Base-by-base conservation (phyloP, 306 rosid species). In the Mimosa pudica region DNA sequence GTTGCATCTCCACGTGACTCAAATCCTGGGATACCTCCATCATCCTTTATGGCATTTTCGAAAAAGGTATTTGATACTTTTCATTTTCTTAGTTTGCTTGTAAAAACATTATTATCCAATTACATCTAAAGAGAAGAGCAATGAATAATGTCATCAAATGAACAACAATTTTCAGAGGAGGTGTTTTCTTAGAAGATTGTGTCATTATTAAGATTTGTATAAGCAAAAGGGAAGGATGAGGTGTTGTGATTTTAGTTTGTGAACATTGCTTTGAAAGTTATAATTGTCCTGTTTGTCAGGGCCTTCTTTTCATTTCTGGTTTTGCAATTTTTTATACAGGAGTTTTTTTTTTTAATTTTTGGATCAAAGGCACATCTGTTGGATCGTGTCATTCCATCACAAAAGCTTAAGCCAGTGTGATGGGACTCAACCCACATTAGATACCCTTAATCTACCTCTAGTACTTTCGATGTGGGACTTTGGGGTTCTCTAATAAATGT, bases 1-100 rank as follows among this genome's bases (percentile, higher is more conserved):
- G 61, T 92, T 72, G 60, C 85, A 5, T 71, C 89, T 74, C 93
- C 98, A 78, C 89, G 88, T 86, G 76, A 82, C 77, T 84, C 94
- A 74, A 94, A 92, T 89, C 98, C 98, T 57, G 98, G 98, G 88
- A 88, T 94, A 77, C 98, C 97, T 77, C 98, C 97, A 52, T 90
- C 98, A 36, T 92, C 98, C 73, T 87, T 94, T 79, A 92, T 94
- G 97, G 32, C 92, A 73, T 94, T 94, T 84, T 84, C 88, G 74
- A 84, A 76, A 61, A 86, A 94, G 97, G 98, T 92, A 54, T 71
- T 61, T 78, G 66, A 67, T 68, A 54, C 81, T 30, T 46, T 30
- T 46, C 20, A 32, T 12, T 60, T 7, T 44, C 16, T 4, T 17
- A 30, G 18, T 62, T 30, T 12, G 10, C 48, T 30, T 3, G 35